Percentiles rank a stretch among this genome's conserved stretches.
Evolutionary conservation across 2,329 filamentous ascomycete genomes (phyloP).

Genomic region (Alternaria viburni): DNA sequence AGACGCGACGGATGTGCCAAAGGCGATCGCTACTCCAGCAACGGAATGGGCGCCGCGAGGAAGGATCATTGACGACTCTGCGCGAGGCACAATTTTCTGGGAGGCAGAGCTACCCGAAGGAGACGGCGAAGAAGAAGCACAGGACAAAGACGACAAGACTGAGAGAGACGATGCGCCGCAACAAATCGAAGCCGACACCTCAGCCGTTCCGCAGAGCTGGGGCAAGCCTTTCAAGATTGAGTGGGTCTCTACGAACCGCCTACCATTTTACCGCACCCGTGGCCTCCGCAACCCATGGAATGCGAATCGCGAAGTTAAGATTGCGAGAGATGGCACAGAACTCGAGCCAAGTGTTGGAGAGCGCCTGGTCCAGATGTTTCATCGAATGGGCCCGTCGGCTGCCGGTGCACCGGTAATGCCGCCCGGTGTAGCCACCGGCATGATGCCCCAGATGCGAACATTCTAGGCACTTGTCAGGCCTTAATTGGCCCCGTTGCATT

Average conservation of each 20-base stretch:
- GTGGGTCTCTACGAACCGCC: constrained; percentile 82
- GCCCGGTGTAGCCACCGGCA: constrained; percentile 28
- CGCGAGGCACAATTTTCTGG: constrained; percentile 97
- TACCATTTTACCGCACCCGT: constrained; percentile 88
- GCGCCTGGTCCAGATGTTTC: constrained; percentile 79
- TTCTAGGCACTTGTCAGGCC: constrained; percentile 22
- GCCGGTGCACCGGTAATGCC: constrained; percentile 28
- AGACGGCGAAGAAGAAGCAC: constrained; percentile 52
- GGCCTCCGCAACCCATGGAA: constrained; percentile 94
- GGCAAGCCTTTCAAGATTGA: constrained; percentile 90
- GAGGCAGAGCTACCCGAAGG: constrained; percentile 73
- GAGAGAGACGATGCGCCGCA: constrained; percentile 38
- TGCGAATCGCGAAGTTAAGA: constrained; percentile 92
- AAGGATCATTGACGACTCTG: constrained; percentile 88
- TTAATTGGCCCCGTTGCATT: constrained; percentile 4
- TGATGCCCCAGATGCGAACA: constrained; percentile 39
- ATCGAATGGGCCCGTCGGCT: constrained; percentile 41
- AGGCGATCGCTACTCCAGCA: constrained; percentile 79
- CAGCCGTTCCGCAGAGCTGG: constrained; percentile 67
- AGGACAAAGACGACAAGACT: constrained; percentile 55
- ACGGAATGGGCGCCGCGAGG: constrained; percentile 81
- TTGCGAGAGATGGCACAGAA: constrained; percentile 92
- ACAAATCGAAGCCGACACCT: constrained; percentile 46
- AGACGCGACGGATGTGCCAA: constrained; percentile 71
- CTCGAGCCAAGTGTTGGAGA: constrained; percentile 82